These are phyloP conservation scores for Aspergillus bridgeri DNA, from an alignment of 495 filamentous ascomycete genomes.

Conservation along the genomic window DNA sequence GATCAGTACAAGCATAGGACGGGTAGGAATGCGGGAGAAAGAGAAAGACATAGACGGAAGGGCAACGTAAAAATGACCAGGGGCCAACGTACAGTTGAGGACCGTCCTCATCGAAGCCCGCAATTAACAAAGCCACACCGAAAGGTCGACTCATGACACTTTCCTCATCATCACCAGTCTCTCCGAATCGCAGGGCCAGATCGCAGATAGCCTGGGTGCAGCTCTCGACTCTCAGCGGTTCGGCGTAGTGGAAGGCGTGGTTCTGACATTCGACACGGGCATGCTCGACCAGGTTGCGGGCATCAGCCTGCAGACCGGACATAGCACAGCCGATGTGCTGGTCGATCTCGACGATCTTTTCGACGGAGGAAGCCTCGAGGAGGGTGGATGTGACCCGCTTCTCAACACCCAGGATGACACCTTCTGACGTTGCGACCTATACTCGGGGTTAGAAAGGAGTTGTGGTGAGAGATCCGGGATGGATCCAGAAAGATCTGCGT, in stretches of 20 bases:
- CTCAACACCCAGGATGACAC: slow-evolving; percentile 95
- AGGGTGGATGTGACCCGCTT: slow-evolving; percentile 98
- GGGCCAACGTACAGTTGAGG: slow-evolving; percentile 70
- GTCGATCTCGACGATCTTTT: slow-evolving; percentile 99
- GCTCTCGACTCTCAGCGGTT: slow-evolving; percentile 89
- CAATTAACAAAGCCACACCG: slow-evolving; percentile 93
- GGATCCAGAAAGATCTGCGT: background rate
- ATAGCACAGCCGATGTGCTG: slow-evolving; percentile 98
- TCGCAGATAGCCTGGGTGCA: slow-evolving; percentile 99
- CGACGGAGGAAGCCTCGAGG: slow-evolving; percentile 93
- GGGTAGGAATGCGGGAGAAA: background rate
- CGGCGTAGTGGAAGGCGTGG: slow-evolving; percentile 95
- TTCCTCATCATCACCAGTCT: slow-evolving; percentile 96
- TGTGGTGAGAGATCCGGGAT: background rate
- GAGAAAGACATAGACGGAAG: background rate
- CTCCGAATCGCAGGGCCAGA: slow-evolving; percentile 91
- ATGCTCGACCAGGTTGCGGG: slow-evolving; percentile 93
- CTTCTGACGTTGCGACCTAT: slow-evolving; percentile 83
- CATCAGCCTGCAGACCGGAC: slow-evolving; percentile 95
- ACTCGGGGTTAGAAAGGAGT: slow-evolving; percentile 23
- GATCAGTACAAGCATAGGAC: background rate
- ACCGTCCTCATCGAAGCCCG: slow-evolving; percentile 95
- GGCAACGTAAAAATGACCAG: background rate
- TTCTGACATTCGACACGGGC: slow-evolving; percentile 96
- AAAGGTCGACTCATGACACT: slow-evolving; percentile 97